Evolutionary conservation across 2,329 filamentous ascomycete species (phyloP), one percentile per base, ranked within the genome.

Genomic region (Pseudofabraea citricarpa): DNA sequence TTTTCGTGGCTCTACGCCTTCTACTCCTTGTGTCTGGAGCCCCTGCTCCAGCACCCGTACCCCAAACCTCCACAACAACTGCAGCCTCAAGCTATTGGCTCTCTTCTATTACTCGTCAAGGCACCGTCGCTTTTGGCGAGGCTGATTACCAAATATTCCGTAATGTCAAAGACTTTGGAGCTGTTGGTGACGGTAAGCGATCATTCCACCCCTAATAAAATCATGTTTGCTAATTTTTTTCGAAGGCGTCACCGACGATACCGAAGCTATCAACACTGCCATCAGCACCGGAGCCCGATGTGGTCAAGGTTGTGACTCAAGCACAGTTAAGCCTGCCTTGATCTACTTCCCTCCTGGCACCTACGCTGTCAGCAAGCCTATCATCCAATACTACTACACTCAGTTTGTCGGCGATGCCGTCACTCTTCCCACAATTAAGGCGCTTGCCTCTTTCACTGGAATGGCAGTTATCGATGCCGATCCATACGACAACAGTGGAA

Each of bases 261-360:
- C 90, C 0, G 56, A 67, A 1, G 88, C 90, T 44, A 95, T 97
- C 75, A 96, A 95, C 69, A 64, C 70, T 31, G 90, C 90, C 51
- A 85, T 96, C 57, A 73, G 78, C 5, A 77, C 79, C n/a, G 88
- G 89, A 21, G 73, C 75, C 56, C 86, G 91, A 33, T 97, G 91
- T 60, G 89, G 87, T 29, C 62, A 78, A 50, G 79, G 81, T 49
- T 97, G 91, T 61, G 86, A 93, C 61, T 95, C 89, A 2, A 80
- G 78, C 23, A 97, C 91, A 3, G 77, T 78, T n/a, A 80, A 81
- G 1, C 91, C 91, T 0, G 91, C 88, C 20, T 70, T 97, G 12
- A 81, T 97, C 41, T 97, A 95, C 72, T 95, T 97, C 40, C 90
- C 90, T 29, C 73, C 87, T 9, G 90, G 91, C 52, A 94, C 82